Base-by-base conservation (phyloP, 345 rosid genomes). In the Anastatica hierochuntica region DNA sequence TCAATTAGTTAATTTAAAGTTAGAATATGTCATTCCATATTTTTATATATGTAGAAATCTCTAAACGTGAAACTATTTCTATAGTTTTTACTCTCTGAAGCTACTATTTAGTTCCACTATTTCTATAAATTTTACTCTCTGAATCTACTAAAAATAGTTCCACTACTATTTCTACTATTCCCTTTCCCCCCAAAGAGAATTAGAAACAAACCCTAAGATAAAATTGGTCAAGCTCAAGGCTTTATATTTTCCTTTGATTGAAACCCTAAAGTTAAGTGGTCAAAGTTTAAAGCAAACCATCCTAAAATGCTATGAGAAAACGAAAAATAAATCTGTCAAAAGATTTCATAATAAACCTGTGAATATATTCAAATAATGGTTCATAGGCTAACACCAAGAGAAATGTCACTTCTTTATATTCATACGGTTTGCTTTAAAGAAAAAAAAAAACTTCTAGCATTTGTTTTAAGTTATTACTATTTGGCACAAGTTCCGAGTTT, bases 251-350 rank as follows among this genome's bases (percentile, higher is more conserved):
- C 26, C 37, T 43, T 66, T 51, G 58, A 50, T 43, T 51, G 48
- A 58, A 66, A 51, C 53, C 70, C 70, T 57, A 57, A 65, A 50
- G 33, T 29, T 49, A 11, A 43, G 47, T 43, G 58, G 57, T 26
- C 64, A 57, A 65, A 11, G 47, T 49, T 56, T 26, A 62, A 44
- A 36, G 16, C 23, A 44, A 62, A 53, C 58, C 30, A 51, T 43
- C 21, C 52, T 42, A 63, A 53, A 34, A 53, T 45, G n/a, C 17
- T 29, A 45, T 53, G n/a, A 46, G 13, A 37, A 63, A 13, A 27
- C 16, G 7, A 19, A 54, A 39, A 10, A 10, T n/a, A 43, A 34
- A 34, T 14, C 1, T 19, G 14, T 50, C n/a, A n/a, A 31, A 16
- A 13, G 13, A 30, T 14, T 26, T 2, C 13, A 41, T 17, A 7